Conservation (phyloP, 805 yeast species). For the Kodamaea neixiangensis region DNA sequence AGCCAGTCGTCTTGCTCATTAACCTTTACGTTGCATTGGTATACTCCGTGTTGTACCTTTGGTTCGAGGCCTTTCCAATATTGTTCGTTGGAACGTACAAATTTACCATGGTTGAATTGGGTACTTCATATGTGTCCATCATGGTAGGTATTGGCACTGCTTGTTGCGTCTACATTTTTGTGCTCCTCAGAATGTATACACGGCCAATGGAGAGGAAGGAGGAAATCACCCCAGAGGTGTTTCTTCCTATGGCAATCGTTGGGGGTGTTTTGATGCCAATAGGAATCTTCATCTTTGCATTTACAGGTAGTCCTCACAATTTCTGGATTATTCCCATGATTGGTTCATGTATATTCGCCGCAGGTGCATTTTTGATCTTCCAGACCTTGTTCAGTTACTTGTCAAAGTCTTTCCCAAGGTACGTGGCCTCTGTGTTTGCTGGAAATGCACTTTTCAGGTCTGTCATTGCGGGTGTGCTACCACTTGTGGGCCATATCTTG, state of each 20-base stretch:
- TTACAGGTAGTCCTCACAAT: slow-evolving; percentile 20
- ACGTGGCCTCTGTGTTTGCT: slow-evolving; percentile 60
- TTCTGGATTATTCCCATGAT: slow-evolving; percentile 25
- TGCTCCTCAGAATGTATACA: slow-evolving; percentile 15
- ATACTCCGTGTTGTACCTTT: slow-evolving; percentile 55
- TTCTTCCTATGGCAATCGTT: slow-evolving; percentile 22
- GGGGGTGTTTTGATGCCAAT: slow-evolving; percentile 25
- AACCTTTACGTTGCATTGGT: slow-evolving; percentile 52
- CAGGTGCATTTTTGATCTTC: slow-evolving; percentile 38
- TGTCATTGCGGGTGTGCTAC: slow-evolving; percentile 58
- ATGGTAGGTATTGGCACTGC: slow-evolving; percentile 43
- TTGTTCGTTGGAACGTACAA: slow-evolving; percentile 46
- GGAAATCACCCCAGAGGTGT: slow-evolving; percentile 17
- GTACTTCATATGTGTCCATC: slow-evolving; percentile 49
- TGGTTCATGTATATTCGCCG: slow-evolving; percentile 21
- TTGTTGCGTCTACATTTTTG: slow-evolving; percentile 11
- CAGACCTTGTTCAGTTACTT: slow-evolving; percentile 54
- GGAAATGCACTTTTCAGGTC: slow-evolving; percentile 55
- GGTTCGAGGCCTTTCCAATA: slow-evolving; percentile 64
- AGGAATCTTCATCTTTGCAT: slow-evolving; percentile 26
- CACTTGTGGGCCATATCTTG: slow-evolving; percentile 64
- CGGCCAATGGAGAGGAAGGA: slow-evolving; percentile 13
- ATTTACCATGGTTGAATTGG: slow-evolving; percentile 50
- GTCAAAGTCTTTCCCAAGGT: slow-evolving; percentile 48
- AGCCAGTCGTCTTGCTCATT: slow-evolving; percentile 58